Percentiles rank a stretch among this genome's conserved stretches.
Conservation (phyloP, 2,329 filamentous ascomycete species). For the Xylaria sp. region DNA sequence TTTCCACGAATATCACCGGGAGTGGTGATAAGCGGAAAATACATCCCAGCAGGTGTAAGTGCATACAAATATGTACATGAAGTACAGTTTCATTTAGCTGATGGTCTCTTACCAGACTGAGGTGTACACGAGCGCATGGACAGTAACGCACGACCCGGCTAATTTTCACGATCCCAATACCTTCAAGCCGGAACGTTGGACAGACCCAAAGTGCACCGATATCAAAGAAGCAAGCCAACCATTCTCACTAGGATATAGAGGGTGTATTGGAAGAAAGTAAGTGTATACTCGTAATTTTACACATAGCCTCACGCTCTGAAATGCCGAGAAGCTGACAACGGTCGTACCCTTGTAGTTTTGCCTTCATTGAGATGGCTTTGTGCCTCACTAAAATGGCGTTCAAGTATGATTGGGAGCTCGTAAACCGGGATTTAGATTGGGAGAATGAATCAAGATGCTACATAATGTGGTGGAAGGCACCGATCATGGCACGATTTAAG, state of each 20-base stretch:
- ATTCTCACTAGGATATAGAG: slow-evolving; percentile 19
- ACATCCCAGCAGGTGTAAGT: slow-evolving; percentile 19
- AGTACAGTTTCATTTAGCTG: neutral
- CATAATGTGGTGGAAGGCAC: slow-evolving; percentile 28
- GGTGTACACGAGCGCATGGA: slow-evolving; percentile 28
- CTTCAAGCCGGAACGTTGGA: slow-evolving; percentile 24
- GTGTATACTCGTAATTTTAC: neutral
- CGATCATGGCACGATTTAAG: neutral
- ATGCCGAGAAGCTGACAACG: no score
- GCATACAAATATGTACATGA: neutral
- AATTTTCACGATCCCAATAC: slow-evolving; percentile 18
- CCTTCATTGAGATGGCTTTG: slow-evolving; percentile 18
- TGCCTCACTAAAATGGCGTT: slow-evolving; percentile 21
- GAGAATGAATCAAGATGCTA: slow-evolving; percentile 2
- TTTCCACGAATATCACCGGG: slow-evolving; percentile 23
- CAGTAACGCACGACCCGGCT: slow-evolving; percentile 14
- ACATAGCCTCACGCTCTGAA: no score
- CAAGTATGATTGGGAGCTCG: slow-evolving; percentile 27
- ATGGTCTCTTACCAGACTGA: neutral
- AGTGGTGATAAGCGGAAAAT: slow-evolving; percentile 12
- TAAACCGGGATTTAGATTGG: slow-evolving; percentile 24
- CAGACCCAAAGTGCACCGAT: slow-evolving; percentile 9
- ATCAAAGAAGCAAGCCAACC: slow-evolving; percentile 30
- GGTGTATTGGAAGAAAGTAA: slow-evolving; percentile 25
- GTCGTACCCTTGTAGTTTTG: slow-evolving; percentile 16